phyloP scores from a whole-genome alignment of 306 rosid species.

The Trifolium repens region DNA sequence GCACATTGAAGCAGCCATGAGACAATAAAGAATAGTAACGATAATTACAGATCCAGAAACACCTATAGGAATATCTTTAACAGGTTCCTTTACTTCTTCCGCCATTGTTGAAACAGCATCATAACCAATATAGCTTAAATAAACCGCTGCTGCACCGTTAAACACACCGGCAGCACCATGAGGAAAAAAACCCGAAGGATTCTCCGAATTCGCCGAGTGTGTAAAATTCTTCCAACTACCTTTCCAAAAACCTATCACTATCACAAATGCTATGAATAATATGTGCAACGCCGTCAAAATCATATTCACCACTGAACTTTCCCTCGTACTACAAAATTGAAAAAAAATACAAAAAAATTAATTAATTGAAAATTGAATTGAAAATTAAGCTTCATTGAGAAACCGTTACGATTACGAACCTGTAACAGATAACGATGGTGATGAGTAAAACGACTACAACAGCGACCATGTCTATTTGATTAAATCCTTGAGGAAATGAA shows the following conservation, averaged over 20 bases:
- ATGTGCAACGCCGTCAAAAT: constrained; percentile 77
- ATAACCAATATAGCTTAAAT: constrained; percentile 87
- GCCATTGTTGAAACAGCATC: constrained; percentile 99
- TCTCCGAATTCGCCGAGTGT: constrained; percentile 56
- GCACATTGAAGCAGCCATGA: constrained; percentile 94
- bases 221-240: constrained; percentile 81
- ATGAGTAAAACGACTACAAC: constrained; percentile 68
- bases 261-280: constrained; percentile 71
- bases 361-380: background rate
- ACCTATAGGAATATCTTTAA: constrained; percentile 84
- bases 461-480: constrained; percentile 73
- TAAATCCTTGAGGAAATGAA: constrained; percentile 69
- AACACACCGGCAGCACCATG: constrained; percentile 75
- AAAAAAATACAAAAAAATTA: background rate
- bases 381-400: background rate
- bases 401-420: constrained; percentile 49
- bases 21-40: constrained; percentile 76
- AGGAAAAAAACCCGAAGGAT: constrained; percentile 73
- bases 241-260: constrained; percentile 67
- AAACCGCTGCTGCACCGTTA: constrained; percentile 79
- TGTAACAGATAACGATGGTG: constrained; percentile 82
- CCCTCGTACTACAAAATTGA: constrained; percentile 58
- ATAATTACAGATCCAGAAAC: constrained; percentile 83
- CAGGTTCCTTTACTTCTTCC: constrained; percentile 79
- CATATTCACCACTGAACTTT: constrained; percentile 85